Evolutionary conservation across 768 basidiomycete species (phyloP).

Genomic region (Pleurotus salmoneostramineus): DNA sequence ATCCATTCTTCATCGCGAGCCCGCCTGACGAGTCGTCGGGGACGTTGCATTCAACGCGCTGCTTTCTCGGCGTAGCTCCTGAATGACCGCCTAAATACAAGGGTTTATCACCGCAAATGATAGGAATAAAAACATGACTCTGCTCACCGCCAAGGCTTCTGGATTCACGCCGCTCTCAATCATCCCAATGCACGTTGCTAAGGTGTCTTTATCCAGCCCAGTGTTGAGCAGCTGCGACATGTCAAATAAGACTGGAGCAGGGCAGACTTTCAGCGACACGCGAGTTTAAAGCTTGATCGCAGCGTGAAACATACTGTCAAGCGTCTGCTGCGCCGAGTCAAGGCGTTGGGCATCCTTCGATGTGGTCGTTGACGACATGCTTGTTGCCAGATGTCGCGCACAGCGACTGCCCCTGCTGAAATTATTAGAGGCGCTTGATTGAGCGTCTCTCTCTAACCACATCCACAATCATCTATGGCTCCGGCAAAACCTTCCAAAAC

Average conservation of each 20-base stretch:
- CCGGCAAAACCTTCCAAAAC: constrained; percentile 35
- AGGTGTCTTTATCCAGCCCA: constrained; percentile 82
- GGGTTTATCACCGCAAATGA: neutral
- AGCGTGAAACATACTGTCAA: constrained; percentile 53
- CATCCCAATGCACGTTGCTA: constrained; percentile 90
- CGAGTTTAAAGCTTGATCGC: neutral
- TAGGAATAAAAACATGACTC: constrained; percentile 2
- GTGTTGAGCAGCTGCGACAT: constrained; percentile 89
- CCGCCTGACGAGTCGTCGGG: neutral
- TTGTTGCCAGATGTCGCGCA: neutral
- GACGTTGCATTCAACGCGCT: constrained; percentile 31
- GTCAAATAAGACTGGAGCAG: constrained; percentile 60
- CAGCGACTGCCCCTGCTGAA: too few relatives aligned
- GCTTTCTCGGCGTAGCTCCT: constrained; percentile 76
- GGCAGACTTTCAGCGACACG: neutral
- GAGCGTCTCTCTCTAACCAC: neutral
- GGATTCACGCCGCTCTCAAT: constrained; percentile 93
- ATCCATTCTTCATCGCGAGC: neutral
- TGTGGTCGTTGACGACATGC: constrained; percentile 25
- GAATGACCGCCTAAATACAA: constrained; percentile 68
- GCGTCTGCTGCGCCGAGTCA: constrained; percentile 62
- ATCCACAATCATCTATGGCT: constrained; percentile 22
- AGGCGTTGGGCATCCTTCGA: constrained; percentile 57
- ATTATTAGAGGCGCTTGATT: neutral
- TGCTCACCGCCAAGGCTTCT: constrained; percentile 78